Base-by-base conservation (phyloP, 2,329 filamentous ascomycete species). In the Endocalyx cinctus region DNA sequence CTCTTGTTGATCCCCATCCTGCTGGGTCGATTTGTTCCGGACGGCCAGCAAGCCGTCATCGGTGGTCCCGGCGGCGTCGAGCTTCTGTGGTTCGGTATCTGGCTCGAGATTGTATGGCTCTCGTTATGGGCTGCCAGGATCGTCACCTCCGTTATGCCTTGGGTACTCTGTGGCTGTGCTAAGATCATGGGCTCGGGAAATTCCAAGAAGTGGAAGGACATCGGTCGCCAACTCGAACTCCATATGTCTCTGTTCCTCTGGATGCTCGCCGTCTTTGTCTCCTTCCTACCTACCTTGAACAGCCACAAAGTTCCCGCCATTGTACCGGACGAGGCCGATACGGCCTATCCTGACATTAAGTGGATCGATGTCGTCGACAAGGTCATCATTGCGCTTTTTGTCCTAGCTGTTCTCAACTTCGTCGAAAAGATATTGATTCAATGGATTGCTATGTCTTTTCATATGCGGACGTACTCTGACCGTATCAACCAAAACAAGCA, bases 381-480 rank as follows among this genome's bases (percentile, higher is more conserved):
- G 57, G 75, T 97, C 48, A 81, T 96, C 39, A 79, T 94, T 13
- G 74, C 85, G 3, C 55, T 94, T n/a, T 89, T 97, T 48, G 82
- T 94, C 11, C 76, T 86, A 41, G 75, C 80, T 0, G 69, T 79
- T 3, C 67, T 96, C 41, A 96, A 97, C 60, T 83, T 92, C 39
- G 70, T 83, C 33, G 89, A 96, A 60, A 97, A 96, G 67, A 84
- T 96, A 39, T 75, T 94, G 46, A 94, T 96, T 35, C 89, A 96
- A 54, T 82, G 94, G 63, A 94, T 97, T 47, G 89, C 90, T 19
- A 89, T 89, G 37, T 88, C 84, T 41, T 97, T 97, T 61, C 90
- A 97, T 57, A 70, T 86, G 37, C 77, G 90, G 27, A 96, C 90
- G 0, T 97, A 97, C 52, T 81, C 86, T 16, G 87, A 90, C 48